A percentile compares a stretch with the other conserved stretches of the same genome.
Conservation (phyloP, 1,284 basidiomycete species). For the Clitocybe nebularis region DNA sequence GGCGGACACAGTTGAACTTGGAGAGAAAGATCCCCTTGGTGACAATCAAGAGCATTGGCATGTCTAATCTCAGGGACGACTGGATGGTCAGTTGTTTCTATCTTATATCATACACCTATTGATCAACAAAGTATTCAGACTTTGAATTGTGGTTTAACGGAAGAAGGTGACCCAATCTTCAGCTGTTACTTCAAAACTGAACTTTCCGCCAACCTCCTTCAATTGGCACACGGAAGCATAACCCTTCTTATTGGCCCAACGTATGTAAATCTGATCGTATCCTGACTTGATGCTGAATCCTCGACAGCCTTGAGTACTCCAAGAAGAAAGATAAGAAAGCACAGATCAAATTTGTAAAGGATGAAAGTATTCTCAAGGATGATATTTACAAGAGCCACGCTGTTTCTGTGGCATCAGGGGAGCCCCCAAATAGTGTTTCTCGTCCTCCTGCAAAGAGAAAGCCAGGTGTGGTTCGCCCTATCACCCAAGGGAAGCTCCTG, state of each 20-base stretch:
- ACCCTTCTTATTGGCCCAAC: slow-evolving; percentile 72
- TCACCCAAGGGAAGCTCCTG: slow-evolving; percentile 82
- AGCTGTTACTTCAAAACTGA: slow-evolving; percentile 97
- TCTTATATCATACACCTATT: neutral
- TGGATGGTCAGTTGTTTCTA: slow-evolving; percentile 68
- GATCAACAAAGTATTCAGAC: slow-evolving; percentile 19
- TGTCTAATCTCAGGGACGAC: slow-evolving; percentile 92
- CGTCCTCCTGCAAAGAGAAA: slow-evolving; percentile 86
- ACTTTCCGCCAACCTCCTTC: slow-evolving; percentile 78
- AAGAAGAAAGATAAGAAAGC: slow-evolving; percentile 99
- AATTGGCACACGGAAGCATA: slow-evolving; percentile 77
- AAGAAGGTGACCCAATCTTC: slow-evolving; percentile 95
- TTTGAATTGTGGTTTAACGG: slow-evolving; percentile 67
- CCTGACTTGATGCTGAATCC: slow-evolving; percentile 2
- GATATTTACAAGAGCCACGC: slow-evolving; percentile 94
- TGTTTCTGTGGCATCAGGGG: slow-evolving; percentile 86
- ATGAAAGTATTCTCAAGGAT: slow-evolving; percentile 79
- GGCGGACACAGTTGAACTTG: slow-evolving; percentile 51
- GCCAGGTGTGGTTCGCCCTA: slow-evolving; percentile 77
- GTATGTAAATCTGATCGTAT: slow-evolving; percentile 42
- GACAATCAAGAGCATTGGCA: slow-evolving; percentile 80
- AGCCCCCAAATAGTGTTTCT: slow-evolving; percentile 79
- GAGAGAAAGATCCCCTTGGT: slow-evolving; percentile 91
- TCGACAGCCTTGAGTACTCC: slow-evolving; percentile 72
- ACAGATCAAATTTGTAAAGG: slow-evolving; percentile 85